phyloP scores from a whole-genome alignment of 179 eudicot species.

The Heliamphora pulchella region DNA sequence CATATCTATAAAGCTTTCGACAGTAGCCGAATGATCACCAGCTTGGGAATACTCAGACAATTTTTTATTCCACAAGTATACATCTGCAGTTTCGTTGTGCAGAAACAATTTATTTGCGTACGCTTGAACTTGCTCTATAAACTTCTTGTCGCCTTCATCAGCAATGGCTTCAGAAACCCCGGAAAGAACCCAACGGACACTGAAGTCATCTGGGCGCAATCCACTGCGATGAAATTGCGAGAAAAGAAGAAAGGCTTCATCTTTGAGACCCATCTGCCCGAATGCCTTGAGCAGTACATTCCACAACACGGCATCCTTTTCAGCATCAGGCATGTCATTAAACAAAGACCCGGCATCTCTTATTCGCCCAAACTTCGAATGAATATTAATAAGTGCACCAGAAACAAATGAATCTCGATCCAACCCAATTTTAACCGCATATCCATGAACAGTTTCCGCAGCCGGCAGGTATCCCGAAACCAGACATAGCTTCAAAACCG shows the following conservation, averaged over 20 bases:
- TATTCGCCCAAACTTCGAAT: constrained; percentile 16
- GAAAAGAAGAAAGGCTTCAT: constrained; percentile 21
- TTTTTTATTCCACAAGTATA: constrained; percentile 21
- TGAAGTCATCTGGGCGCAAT: constrained; percentile 13
- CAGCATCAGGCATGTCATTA: constrained; percentile 16
- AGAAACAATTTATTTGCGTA: constrained; percentile 20
- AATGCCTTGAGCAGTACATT: constrained; percentile 27
- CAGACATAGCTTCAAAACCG: constrained; percentile 27
- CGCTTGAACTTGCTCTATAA: constrained; percentile 25
- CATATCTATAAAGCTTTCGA: constrained; percentile 22
- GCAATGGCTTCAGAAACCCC: constrained; percentile 5
- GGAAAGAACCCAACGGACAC: constrained; percentile 17
- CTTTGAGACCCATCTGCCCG: constrained; percentile 13
- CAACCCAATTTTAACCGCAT: constrained; percentile 21
- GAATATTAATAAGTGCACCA: constrained; percentile 24
- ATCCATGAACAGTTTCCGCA: constrained; percentile 22
- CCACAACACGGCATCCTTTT: constrained; percentile 27
- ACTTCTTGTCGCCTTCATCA: not conserved
- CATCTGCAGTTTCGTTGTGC: constrained; percentile 9
- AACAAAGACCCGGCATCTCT: constrained; percentile 22
- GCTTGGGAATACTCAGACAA: constrained; percentile 21
- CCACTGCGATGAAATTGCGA: constrained; percentile 25
- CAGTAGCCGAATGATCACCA: constrained; percentile 19
- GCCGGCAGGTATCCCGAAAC: constrained; percentile 12
- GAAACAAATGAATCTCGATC: constrained; percentile 23